Base-by-base conservation (phyloP, 805 yeast species). In the Metschnikowia lachancei region DNA sequence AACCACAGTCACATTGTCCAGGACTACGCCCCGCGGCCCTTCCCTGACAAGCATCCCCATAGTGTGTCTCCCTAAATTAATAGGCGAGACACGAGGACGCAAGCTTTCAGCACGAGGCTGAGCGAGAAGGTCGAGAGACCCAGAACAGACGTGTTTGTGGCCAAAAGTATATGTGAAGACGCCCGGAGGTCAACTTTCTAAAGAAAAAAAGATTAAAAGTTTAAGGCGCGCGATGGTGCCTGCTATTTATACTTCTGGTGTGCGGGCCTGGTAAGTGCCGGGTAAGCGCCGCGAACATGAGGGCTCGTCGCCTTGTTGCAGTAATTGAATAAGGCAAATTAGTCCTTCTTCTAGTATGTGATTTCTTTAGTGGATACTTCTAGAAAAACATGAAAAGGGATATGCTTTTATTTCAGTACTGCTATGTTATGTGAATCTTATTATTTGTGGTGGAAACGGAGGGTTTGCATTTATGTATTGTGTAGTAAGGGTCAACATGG, bases 151-250 rank as follows among this genome's bases (percentile, higher is more conserved):
- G 58, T 52, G 57, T 52, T 41, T 52, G 43, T 53, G 58, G 67
- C 62, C 69, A 60, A 56, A 62, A 38, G 60, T 58, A 59, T 60
- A 33, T 40, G 51, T 36, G 54, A 50, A 45, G 49, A 45, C 49
- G 54, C 55, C 58, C 63, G 72, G 73, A 59, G 66, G 67, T 53
- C 70, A 67, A 69, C 72, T 68, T 69, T 68, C 72, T 51, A 48
- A 47, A 51, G 56, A 56, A 46, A 45, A 48, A 41, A 43, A 33
- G 61, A 62, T 59, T 32, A 41, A 45, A 35, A 30, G 32, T 8
- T 4, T 9, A 40, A 36, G 2, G 32, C 14, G 44, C 45, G 48
- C 44, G 41, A 36, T 32, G 41, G 9, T 9, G 20, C 6, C 14
- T 28, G 17, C n/a, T 24, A 30, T 39, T 26, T 36, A 45, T 40